phyloP scores from a whole-genome alignment of 495 filamentous ascomycete genomes.

The Thozetella sp. region DNA sequence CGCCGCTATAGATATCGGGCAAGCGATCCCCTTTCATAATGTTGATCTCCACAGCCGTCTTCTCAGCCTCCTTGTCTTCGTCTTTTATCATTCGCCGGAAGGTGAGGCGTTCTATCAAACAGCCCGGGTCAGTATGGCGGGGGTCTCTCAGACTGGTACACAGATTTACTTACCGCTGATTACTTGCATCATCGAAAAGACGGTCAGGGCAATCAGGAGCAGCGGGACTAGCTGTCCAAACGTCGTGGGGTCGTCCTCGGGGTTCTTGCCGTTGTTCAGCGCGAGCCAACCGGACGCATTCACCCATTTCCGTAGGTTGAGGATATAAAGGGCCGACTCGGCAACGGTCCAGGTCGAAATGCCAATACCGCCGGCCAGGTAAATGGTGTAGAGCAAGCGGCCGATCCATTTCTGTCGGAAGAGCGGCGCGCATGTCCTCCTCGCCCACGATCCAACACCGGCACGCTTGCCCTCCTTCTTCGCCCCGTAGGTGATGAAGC shows the following conservation, averaged over 20 bases:
- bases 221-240: conserved; percentile 38
- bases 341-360: conserved; percentile 13
- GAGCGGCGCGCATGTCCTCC: not conserved
- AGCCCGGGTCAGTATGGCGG: not conserved
- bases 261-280: conserved; percentile 12
- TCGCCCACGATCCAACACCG: not conserved
- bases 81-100: not conserved
- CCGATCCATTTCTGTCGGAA: conserved; percentile 12
- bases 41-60: not conserved
- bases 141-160: not conserved
- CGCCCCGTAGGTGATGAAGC: conserved; percentile 19
- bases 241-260: conserved; percentile 30
- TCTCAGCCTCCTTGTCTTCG: not conserved
- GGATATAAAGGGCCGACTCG: conserved; percentile 23
- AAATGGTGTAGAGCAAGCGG: conserved; percentile 18
- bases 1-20: not conserved
- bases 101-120: conserved; percentile 1
- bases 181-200: conserved; percentile 30
- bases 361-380: conserved; percentile 20
- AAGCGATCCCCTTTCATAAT: not conserved
- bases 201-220: conserved; percentile 23
- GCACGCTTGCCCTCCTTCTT: conserved; percentile 14
- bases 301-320: conserved; percentile 25
- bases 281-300: conserved; percentile 27
- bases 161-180: conserved; percentile 22